These are phyloP conservation scores for Casuarina cunninghamiana DNA, from an alignment of 306 rosid species.

Conservation along the genomic window DNA sequence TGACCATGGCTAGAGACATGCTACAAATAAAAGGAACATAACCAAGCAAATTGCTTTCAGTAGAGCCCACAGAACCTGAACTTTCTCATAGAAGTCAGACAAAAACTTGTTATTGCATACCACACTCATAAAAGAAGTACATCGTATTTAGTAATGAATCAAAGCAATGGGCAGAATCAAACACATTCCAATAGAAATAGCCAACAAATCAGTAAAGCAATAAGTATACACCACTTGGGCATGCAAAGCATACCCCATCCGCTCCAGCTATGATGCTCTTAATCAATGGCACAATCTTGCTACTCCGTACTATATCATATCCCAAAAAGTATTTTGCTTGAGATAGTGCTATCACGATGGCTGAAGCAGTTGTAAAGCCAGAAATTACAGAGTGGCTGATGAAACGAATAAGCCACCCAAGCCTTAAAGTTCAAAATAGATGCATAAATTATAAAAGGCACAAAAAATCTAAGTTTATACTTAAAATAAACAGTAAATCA, in stretches of 20 bases:
- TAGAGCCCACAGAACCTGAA: neutral
- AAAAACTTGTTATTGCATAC: slow-evolving; percentile 1
- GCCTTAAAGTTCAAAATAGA: slow-evolving; percentile 60
- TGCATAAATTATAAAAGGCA: neutral
- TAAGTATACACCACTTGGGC: slow-evolving; percentile 29
- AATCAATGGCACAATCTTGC: slow-evolving; percentile 83
- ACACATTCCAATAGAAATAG: slow-evolving; percentile 10
- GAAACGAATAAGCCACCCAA: slow-evolving; percentile 97
- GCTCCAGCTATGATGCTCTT: slow-evolving; percentile 88
- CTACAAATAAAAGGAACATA: neutral
- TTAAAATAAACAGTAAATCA: neutral
- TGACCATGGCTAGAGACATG: neutral
- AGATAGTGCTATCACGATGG: slow-evolving; percentile 92
- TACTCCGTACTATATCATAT: slow-evolving; percentile 66
- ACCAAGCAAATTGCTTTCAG: neutral
- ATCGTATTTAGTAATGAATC: neutral
- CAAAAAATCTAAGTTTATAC: neutral
- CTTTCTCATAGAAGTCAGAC: neutral
- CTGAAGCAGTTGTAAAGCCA: slow-evolving; percentile 96
- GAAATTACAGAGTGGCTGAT: slow-evolving; percentile 98
- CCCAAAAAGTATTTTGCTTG: slow-evolving; percentile 93
- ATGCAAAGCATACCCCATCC: slow-evolving; percentile 66
- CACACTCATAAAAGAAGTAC: neutral
- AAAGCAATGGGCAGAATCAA: slow-evolving; percentile 1
- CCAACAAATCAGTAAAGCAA: slow-evolving; percentile 22